These are phyloP conservation scores for Neurospora sp. DNA, from an alignment of 495 filamentous ascomycete species.

Conservation along the genomic window DNA sequence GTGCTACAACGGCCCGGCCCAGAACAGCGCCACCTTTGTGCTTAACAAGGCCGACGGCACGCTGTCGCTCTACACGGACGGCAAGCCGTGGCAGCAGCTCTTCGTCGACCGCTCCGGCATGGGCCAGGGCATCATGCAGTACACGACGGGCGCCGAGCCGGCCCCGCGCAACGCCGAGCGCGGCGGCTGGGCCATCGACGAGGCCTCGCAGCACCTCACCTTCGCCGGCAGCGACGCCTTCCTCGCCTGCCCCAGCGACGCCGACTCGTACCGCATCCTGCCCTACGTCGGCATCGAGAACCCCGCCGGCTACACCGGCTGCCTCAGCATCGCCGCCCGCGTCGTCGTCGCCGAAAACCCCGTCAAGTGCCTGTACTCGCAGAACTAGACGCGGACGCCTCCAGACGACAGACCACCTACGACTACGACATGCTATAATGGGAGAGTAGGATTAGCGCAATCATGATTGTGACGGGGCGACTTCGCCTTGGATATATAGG, in stretches of 20 bases:
- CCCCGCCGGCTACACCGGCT: conserved; percentile 36
- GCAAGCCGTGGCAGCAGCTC: conserved; percentile 35
- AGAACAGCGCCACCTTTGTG: conserved; percentile 38
- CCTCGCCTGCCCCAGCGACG: neutral
- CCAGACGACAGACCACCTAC: neutral
- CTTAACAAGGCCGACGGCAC: conserved; percentile 28
- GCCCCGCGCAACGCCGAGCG: too few relatives aligned
- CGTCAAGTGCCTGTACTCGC: conserved; percentile 22
- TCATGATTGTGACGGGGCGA: neutral
- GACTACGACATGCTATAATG: neutral
- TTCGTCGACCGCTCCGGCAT: conserved; percentile 46
- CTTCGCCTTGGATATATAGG: neutral
- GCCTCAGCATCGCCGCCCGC: conserved; percentile 32
- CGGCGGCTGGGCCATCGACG: too few relatives aligned
- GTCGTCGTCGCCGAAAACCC: conserved; percentile 12
- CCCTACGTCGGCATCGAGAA: conserved; percentile 28
- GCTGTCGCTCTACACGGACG: conserved; percentile 35
- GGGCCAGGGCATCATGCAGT: conserved; percentile 43
- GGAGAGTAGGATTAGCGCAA: neutral
- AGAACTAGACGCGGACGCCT: neutral
- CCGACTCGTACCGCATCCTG: conserved; percentile 38
- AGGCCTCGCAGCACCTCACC: too few relatives aligned
- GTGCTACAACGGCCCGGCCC: conserved; percentile 28
- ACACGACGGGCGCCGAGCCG: conserved; percentile 32
- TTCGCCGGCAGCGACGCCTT: too few relatives aligned